A percentile compares a stretch with the other conserved stretches of the same genome.
Conservation (phyloP, 371 early-diverging fungal species). For the Saksenaea oblongispora region DNA sequence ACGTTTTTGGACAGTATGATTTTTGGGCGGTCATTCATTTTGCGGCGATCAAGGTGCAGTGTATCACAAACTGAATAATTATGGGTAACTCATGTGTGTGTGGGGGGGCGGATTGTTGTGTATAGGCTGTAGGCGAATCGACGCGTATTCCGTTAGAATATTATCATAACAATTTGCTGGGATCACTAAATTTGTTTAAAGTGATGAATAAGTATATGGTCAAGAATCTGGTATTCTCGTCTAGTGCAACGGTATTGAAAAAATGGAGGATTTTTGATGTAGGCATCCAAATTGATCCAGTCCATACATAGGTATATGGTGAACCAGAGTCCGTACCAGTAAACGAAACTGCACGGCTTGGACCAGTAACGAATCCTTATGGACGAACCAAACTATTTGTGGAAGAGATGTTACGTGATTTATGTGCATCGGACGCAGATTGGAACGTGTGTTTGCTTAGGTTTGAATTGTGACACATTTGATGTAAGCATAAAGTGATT, state of each 20-base stretch:
- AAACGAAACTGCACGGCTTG: slow-evolving; percentile 61
- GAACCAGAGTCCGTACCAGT: slow-evolving; percentile 59
- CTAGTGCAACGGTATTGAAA: slow-evolving; percentile 68
- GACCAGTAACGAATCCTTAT: slow-evolving; percentile 81
- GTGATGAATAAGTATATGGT: slow-evolving; percentile 66
- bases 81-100: not conserved
- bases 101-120: not conserved
- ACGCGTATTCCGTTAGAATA: slow-evolving; percentile 78
- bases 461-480: slow-evolving; percentile 9
- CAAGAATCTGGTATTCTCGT: slow-evolving; percentile 82
- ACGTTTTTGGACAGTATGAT: slow-evolving; percentile 64
- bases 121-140: slow-evolving; percentile 85
- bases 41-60: slow-evolving; percentile 76
- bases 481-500: not conserved
- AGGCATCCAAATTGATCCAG: slow-evolving; percentile 44
- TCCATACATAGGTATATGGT: slow-evolving; percentile 64
- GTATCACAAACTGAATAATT: not conserved
- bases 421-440: slow-evolving; percentile 53
- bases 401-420: slow-evolving; percentile 79
- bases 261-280: not conserved
- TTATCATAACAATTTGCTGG: slow-evolving; percentile 85
- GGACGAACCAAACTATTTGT: slow-evolving; percentile 85
- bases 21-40: slow-evolving; percentile 87
- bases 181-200: slow-evolving; percentile 73
- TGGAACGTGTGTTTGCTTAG: slow-evolving; percentile 74